Evolutionary conservation across 1,284 basidiomycete species (phyloP), one percentile per base, ranked within the genome.

Genomic region (Cryptococcus sp.): DNA sequence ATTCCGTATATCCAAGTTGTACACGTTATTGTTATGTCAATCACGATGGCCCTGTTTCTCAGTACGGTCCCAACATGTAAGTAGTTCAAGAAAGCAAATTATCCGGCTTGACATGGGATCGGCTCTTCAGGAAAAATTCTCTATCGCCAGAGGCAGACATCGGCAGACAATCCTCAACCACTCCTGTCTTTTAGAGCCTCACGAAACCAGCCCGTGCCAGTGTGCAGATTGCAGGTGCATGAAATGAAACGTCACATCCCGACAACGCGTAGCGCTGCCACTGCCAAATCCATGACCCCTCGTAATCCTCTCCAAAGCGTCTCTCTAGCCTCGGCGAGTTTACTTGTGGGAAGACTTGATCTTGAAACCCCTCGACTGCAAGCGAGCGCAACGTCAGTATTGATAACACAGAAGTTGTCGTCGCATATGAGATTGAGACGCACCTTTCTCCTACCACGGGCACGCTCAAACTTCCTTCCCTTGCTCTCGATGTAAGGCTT

Each of bases 371-470:
- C 69, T 70, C 46, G 73, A 75, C 70, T 70, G 50, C 56, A 44
- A 5, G 16, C 17, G 16, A 25, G 41, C 17, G 43, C 15, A 3
- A n/a, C 23, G 29, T 47, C 48, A 43, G 54, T 43, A 34, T 13
- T 20, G 37, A 15, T 34, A 15, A 11, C 44, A 22, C 34, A 34
- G 23, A 22, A 10, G 20, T 29, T 22, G 26, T 38, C 34, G 16
- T 8, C 5, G 22, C 37, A 25, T 11, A 25, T 4, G 41, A 22
- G 38, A 25, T 22, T 43, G n/a, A 17, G 46, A 64, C 70, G 62
- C 40, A 76, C 75, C 68, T 90, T 89, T 89, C 91, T 86, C 85
- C 91, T 89, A 84, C 91, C 91, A 87, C 91, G 91, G 79, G 77
- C 83, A 75, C 77, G 79, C 76, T 84, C 83, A 78, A 82, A 82